phyloP scores from a whole-genome alignment of 805 yeast species.

The Ogataea ramenticola region DNA sequence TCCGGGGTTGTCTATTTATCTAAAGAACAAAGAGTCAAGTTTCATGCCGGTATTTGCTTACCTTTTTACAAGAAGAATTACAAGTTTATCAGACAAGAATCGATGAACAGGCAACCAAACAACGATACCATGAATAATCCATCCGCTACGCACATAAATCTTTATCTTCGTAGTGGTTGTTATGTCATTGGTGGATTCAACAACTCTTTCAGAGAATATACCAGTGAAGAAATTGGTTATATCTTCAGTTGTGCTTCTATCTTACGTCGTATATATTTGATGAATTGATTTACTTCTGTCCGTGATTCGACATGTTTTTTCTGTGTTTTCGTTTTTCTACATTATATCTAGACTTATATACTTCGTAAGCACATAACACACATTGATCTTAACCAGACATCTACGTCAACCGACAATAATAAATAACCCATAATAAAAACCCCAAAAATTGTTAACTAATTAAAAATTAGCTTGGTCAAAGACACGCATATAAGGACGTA shows the following conservation, averaged over 20 bases:
- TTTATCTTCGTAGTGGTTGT: slow-evolving; percentile 45
- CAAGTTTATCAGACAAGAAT: slow-evolving; percentile 33
- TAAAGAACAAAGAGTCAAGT: slow-evolving; percentile 23
- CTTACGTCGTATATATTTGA: slow-evolving; percentile 40
- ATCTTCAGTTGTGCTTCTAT: slow-evolving; percentile 39
- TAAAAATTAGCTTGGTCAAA: neutral
- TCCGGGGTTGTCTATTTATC: slow-evolving; percentile 41
- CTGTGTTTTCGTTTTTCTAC: too few species aligned
- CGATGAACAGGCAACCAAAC: neutral
- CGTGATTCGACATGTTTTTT: neutral
- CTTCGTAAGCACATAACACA: neutral
- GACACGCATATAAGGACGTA: slow-evolving; percentile 8
- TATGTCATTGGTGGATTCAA: slow-evolving; percentile 41
- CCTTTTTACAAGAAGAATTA: slow-evolving; percentile 41
- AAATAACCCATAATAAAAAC: too few species aligned
- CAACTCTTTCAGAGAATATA: slow-evolving; percentile 21
- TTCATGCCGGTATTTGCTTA: slow-evolving; percentile 43
- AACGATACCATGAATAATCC: neutral
- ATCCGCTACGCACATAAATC: slow-evolving; percentile 25
- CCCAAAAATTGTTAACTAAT: neutral
- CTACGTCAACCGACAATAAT: too few species aligned
- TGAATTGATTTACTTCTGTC: slow-evolving; percentile 7
- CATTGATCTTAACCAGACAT: too few species aligned
- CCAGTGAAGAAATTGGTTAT: slow-evolving; percentile 34
- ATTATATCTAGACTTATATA: too few species aligned